phyloP scores from a whole-genome alignment of 2,329 filamentous ascomycete genomes.

The Nannizzia gypsea region DNA sequence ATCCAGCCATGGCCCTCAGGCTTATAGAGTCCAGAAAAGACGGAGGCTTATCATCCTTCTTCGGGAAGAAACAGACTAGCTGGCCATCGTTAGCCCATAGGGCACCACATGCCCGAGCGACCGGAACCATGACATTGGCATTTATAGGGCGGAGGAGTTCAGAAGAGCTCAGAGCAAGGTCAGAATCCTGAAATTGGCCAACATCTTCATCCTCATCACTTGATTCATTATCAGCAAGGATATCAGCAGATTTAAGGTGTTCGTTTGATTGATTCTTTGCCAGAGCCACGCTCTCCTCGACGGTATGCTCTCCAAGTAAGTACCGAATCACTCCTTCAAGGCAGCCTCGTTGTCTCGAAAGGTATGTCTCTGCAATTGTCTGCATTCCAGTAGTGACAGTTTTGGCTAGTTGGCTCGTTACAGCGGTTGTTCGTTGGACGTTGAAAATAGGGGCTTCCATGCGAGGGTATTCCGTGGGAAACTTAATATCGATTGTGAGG shows the following conservation, averaged over 20 bases:
- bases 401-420: constrained; percentile 41
- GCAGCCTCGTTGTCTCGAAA: constrained; percentile 40
- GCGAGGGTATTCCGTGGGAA: constrained; percentile 46
- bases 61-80: constrained; percentile 47
- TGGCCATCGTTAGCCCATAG: constrained; percentile 47
- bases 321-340: constrained; percentile 52
- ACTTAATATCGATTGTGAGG: constrained; percentile 46
- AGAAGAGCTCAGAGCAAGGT: constrained; percentile 38
- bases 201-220: constrained; percentile 64
- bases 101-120: constrained; percentile 48
- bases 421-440: constrained; percentile 46
- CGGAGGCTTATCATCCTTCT: constrained; percentile 40
- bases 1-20: constrained; percentile 38
- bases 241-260: constrained; percentile 33
- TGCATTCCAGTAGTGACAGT: constrained; percentile 41
- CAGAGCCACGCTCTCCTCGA: constrained; percentile 46
- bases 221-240: constrained; percentile 59
- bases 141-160: constrained; percentile 43
- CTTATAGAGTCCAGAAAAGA: constrained; percentile 39
- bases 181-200: constrained; percentile 32
- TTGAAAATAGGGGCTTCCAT: constrained; percentile 40
- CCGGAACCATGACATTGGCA: constrained; percentile 52
- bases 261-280: constrained; percentile 45
- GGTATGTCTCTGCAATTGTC: constrained; percentile 44
- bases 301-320: constrained; percentile 46